Percentiles rank a stretch among this genome's conserved stretches.
Conservation (phyloP, 345 rosid genomes). For the Gossypium turneri region DNA sequence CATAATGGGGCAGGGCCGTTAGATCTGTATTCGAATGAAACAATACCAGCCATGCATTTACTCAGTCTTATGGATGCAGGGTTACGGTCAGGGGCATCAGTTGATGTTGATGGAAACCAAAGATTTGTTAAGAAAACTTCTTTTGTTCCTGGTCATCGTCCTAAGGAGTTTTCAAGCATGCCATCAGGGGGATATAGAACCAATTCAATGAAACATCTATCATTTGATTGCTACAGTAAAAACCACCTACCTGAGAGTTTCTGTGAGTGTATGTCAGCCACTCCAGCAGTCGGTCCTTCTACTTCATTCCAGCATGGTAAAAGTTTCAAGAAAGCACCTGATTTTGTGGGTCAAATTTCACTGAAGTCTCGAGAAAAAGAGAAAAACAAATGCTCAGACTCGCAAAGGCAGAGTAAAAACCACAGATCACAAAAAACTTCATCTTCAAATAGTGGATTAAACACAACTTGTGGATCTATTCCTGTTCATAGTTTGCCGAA, state of each 20-base stretch:
- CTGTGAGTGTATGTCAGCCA: constrained; percentile 27
- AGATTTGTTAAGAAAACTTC: constrained; percentile 46
- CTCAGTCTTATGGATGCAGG: constrained; percentile 91
- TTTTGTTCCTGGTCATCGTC: constrained; percentile 37
- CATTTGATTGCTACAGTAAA: constrained; percentile 37
- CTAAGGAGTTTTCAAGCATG: constrained; percentile 41
- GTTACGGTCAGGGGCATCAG: constrained; percentile 41
- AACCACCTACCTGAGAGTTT: constrained; percentile 35
- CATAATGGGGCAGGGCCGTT: constrained; percentile 43
- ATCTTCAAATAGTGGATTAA: constrained; percentile 32
- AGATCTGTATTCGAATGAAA: constrained; percentile 62
- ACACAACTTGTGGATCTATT: constrained; percentile 34
- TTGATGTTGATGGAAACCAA: constrained; percentile 39
- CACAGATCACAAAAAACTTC: constrained; percentile 27
- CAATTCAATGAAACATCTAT: constrained; percentile 29
- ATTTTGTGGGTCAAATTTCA: constrained; percentile 35
- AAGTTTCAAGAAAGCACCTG: constrained; percentile 30
- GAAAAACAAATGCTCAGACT: constrained; percentile 37
- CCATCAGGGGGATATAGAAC: constrained; percentile 39
- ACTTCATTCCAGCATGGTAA: constrained; percentile 46
- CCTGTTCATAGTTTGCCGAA: constrained; percentile 41
- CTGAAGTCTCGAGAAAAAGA: constrained; percentile 41
- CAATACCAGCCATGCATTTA: constrained; percentile 87
- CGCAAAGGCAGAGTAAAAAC: constrained; percentile 32
- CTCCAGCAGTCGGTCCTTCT: constrained; percentile 45